Conservation (phyloP, 495 filamentous ascomycete genomes). For the Parachaetomium inaequale region DNA sequence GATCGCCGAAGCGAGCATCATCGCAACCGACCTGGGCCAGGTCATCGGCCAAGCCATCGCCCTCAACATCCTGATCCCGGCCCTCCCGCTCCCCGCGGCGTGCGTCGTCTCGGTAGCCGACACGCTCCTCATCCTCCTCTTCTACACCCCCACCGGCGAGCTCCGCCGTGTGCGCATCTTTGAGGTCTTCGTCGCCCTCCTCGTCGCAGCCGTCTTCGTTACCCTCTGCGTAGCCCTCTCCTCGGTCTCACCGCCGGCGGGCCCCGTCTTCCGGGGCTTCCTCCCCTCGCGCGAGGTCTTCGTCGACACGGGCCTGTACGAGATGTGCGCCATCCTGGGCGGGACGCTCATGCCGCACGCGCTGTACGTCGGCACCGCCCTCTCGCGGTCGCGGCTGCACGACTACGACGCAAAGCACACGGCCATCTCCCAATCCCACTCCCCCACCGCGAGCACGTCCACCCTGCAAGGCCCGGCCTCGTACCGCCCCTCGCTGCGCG, state of each 20-base stretch:
- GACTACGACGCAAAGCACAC: slow-evolving; percentile 66
- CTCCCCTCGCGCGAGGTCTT: slow-evolving; percentile 74
- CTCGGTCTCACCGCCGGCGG: slow-evolving; percentile 58
- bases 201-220: slow-evolving; percentile 82
- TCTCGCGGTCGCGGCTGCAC: slow-evolving; percentile 76
- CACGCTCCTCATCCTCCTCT: slow-evolving; percentile 79
- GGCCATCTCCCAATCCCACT: slow-evolving; percentile 49
- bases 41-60: slow-evolving; percentile 90
- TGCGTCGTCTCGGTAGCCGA: slow-evolving; percentile 83
- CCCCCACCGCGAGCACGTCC: slow-evolving; percentile 19
- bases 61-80: slow-evolving; percentile 72
- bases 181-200: slow-evolving; percentile 71
- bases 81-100: slow-evolving; percentile 79
- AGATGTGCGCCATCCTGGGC: slow-evolving; percentile 87
- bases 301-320: slow-evolving; percentile 59
- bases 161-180: slow-evolving; percentile 73
- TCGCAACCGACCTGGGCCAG: slow-evolving; percentile 62
- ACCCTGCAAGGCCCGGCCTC: slow-evolving; percentile 15
- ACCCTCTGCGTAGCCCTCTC: slow-evolving; percentile 90
- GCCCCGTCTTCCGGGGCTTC: slow-evolving; percentile 80
- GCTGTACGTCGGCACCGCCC: slow-evolving; percentile 82
- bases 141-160: slow-evolving; percentile 72
- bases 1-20: slow-evolving; percentile 31
- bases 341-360: slow-evolving; percentile 95
- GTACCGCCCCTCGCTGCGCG: slow-evolving; percentile 73